Percentiles rank a stretch among this genome's conserved stretches.
phyloP scores from a whole-genome alignment of 164 flowering plant genomes.

The Santalum album region DNA sequence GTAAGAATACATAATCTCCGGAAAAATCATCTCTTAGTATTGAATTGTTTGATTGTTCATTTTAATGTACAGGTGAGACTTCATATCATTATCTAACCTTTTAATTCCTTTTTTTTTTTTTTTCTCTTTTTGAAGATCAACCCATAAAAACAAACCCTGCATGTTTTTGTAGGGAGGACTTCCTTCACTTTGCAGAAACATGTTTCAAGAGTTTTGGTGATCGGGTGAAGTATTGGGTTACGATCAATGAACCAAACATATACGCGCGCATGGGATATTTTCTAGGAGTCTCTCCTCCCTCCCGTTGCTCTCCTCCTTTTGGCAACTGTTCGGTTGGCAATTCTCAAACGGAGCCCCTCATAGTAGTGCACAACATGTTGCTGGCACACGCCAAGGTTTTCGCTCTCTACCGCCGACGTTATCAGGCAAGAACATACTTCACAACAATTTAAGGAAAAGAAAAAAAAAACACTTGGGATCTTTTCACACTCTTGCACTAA shows the following conservation, averaged over 20 bases:
- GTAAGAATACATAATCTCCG: too few species aligned
- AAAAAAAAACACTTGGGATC: too few species aligned
- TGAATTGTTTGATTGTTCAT: background rate
- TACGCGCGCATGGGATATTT: constrained; percentile 16
- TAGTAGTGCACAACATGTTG: constrained; percentile 38
- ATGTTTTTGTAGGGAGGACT: constrained; percentile 35
- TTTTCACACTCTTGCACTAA: too few species aligned
- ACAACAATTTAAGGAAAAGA: too few species aligned
- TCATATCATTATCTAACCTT: too few species aligned
- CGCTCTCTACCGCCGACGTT: too few species aligned
- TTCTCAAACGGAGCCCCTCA: constrained; percentile 35
- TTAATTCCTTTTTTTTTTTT: too few species aligned
- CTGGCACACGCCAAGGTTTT: constrained; percentile 43
- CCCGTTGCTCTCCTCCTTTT: constrained; percentile 44
- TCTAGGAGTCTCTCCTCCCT: constrained; percentile 29
- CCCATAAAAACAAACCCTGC: too few species aligned
- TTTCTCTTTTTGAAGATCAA: too few species aligned
- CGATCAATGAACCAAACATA: constrained; percentile 45
- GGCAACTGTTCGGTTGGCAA: constrained; percentile 41
- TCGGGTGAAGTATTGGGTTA: constrained; percentile 43
- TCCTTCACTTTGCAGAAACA: constrained; percentile 26
- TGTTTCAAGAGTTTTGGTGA: constrained; percentile 45
- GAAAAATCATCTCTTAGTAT: background rate
- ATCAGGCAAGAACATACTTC: too few species aligned
- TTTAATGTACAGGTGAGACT: background rate